Conservation (phyloP, 768 basidiomycete genomes). For the Hemileccinum impolitum region DNA sequence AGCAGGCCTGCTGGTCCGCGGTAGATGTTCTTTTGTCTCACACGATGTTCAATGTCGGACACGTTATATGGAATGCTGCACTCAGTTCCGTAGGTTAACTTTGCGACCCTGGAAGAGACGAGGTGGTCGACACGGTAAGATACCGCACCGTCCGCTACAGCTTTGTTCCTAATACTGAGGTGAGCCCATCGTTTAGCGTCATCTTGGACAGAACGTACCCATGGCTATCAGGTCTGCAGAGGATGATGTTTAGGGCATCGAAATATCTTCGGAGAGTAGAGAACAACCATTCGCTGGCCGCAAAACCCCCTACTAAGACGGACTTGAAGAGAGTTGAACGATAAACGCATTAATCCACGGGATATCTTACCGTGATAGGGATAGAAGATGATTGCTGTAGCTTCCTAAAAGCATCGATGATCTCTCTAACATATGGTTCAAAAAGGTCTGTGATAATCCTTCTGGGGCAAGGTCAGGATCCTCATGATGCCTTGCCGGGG, state of each 20-base stretch:
- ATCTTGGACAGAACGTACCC: constrained; percentile 38
- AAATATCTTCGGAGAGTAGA: constrained; percentile 39
- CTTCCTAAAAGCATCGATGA: constrained; percentile 30
- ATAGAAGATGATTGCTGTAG: constrained; percentile 30
- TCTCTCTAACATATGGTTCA: constrained; percentile 31
- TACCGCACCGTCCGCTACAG: constrained; percentile 51
- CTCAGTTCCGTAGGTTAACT: constrained; percentile 3
- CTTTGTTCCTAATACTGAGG: constrained; percentile 37
- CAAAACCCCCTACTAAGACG: constrained; percentile 50
- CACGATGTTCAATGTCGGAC: constrained; percentile 38
- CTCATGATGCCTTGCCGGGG: too few relatives aligned
- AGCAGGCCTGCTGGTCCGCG: constrained; percentile 37
- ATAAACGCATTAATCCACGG: neutral
- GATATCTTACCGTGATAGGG: constrained; percentile 31
- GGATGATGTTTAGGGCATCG: constrained; percentile 34
- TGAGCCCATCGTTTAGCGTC: constrained; percentile 8
- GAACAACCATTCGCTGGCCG: constrained; percentile 49
- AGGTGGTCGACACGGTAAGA: constrained; percentile 44
- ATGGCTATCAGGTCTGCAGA: constrained; percentile 53
- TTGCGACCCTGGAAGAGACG: constrained; percentile 46
- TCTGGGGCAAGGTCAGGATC: constrained; percentile 20
- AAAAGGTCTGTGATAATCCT: constrained; percentile 42
- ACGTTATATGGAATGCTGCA: constrained; percentile 34
- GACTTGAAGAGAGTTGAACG: neutral
- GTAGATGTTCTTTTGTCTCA: constrained; percentile 31